Percentiles rank a stretch among this genome's conserved stretches.
Conservation (phyloP, 306 rosid genomes). For the Glycyrrhiza uralensis region DNA sequence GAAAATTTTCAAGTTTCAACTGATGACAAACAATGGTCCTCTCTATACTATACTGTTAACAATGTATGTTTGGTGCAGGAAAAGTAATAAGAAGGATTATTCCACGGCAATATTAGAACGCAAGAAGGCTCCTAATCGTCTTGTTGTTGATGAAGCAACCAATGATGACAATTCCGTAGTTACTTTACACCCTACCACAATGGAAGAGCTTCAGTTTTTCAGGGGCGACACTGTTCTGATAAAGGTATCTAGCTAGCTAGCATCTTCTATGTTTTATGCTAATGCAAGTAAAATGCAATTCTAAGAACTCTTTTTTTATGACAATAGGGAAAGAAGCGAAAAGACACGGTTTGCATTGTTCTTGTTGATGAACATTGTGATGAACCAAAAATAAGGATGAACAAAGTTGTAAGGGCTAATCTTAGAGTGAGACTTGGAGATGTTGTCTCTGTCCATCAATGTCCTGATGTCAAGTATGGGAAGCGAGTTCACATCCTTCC, state of each 20-base stretch:
- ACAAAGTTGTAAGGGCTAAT: slow-evolving; percentile 58
- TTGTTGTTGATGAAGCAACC: slow-evolving; percentile 56
- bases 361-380: slow-evolving; percentile 60
- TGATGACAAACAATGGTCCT: not conserved
- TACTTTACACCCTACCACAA: slow-evolving; percentile 50
- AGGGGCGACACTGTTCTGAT: slow-evolving; percentile 54
- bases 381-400: slow-evolving; percentile 63
- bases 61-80: slow-evolving; percentile 34
- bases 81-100: slow-evolving; percentile 48
- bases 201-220: slow-evolving; percentile 60
- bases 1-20: not conserved
- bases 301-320: slow-evolving; percentile 6
- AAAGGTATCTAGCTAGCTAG: slow-evolving; percentile 37
- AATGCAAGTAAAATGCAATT: not conserved
- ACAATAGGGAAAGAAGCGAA: slow-evolving; percentile 61
- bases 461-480: slow-evolving; percentile 65
- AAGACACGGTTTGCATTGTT: slow-evolving; percentile 60
- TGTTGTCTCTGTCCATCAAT: slow-evolving; percentile 53
- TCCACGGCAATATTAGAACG: slow-evolving; percentile 58
- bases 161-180: slow-evolving; percentile 64
- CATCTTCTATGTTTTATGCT: not conserved
- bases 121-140: slow-evolving; percentile 70
- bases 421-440: slow-evolving; percentile 64
- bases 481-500: slow-evolving; percentile 63
- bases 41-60: too few species aligned